A percentile compares a stretch with the other conserved stretches of the same genome.
phyloP scores from a whole-genome alignment of 306 rosid species.

The Hippophae rhamnoides region DNA sequence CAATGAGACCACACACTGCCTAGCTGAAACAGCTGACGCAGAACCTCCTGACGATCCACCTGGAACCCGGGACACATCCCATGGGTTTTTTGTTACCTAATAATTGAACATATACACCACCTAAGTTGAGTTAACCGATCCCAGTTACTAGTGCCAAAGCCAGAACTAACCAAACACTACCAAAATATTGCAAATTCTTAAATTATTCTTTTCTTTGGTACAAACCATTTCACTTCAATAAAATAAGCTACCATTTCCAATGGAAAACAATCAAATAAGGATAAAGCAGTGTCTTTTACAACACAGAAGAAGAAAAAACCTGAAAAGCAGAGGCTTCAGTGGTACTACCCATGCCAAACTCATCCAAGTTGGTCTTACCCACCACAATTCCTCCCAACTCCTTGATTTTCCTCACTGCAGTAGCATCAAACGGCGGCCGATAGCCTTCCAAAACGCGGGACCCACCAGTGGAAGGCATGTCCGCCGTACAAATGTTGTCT shows the following conservation, averaged over 20 bases:
- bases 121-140: constrained; percentile 86
- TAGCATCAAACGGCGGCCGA: constrained; percentile 81
- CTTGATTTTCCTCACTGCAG: constrained; percentile 63
- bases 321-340: constrained; percentile 92
- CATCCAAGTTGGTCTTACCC: constrained; percentile 94
- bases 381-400: constrained; percentile 72
- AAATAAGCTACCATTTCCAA: not conserved
- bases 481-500: constrained; percentile 85
- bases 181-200: not conserved
- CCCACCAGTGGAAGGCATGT: constrained; percentile 87
- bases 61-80: constrained; percentile 91
- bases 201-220: too few species aligned
- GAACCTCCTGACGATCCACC: constrained; percentile 99
- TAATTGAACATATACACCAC: constrained; percentile 76
- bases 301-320: constrained; percentile 22
- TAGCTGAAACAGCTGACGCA: constrained; percentile 94
- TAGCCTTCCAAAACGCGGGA: constrained; percentile 68
- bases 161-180: not conserved
- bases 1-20: constrained; percentile 82
- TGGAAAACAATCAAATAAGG: not conserved
- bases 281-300: not conserved
- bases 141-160: constrained; percentile 40
- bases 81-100: constrained; percentile 96
- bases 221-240: not conserved
- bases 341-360: constrained; percentile 97